Evolutionary conservation across 257 asterid genomes (phyloP).

Genomic region (Rubia yunnanensis): DNA sequence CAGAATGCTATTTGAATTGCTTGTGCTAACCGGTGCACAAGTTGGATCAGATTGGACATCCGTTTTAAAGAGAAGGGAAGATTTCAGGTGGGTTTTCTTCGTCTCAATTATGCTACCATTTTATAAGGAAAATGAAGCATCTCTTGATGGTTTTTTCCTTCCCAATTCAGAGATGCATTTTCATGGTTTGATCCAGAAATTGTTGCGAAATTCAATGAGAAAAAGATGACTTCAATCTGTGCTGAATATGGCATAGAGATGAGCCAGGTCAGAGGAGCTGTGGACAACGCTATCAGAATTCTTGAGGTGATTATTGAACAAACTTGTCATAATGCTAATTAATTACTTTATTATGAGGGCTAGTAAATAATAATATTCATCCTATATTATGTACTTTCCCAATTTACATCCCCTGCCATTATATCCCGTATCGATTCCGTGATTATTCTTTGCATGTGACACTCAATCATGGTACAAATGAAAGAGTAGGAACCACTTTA

Average conservation of each 20-base stretch:
- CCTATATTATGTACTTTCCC: background rate
- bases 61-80: slow-evolving; percentile 54
- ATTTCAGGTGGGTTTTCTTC: slow-evolving; percentile 28
- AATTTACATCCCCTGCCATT: background rate
- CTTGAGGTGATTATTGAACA: slow-evolving; percentile 37
- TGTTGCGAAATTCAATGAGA: slow-evolving; percentile 52
- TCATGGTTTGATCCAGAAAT: slow-evolving; percentile 50
- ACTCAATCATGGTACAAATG: slow-evolving; percentile 7
- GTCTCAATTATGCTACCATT: background rate
- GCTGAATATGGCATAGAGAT: slow-evolving; percentile 42
- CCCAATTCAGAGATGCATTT: slow-evolving; percentile 53
- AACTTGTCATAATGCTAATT: background rate
- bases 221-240: slow-evolving; percentile 43
- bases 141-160: background rate
- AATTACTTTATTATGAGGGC: background rate
- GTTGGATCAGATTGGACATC: slow-evolving; percentile 83
- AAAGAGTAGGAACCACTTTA: slow-evolving; percentile 6
- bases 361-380: background rate
- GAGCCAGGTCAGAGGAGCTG: slow-evolving; percentile 62
- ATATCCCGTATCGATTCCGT: background rate
- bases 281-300: slow-evolving; percentile 62
- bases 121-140: background rate
- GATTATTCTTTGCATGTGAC: background rate
- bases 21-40: slow-evolving; percentile 72
- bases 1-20: slow-evolving; percentile 65